Conservation (phyloP, 75 land plant species). For the Cupressus sempervirens region DNA sequence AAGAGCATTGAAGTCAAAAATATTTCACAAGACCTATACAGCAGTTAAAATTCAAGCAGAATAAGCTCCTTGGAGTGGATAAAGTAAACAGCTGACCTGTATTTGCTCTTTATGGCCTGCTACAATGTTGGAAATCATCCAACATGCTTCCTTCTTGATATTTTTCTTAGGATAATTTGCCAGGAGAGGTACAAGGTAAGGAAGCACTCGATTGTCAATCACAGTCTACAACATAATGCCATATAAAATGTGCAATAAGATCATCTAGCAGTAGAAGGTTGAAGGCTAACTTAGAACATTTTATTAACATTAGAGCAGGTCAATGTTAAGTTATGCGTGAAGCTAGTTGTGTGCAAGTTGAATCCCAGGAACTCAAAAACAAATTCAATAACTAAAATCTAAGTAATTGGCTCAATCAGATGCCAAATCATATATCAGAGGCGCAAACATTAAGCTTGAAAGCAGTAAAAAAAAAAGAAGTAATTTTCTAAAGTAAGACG, state of each 20-base stretch:
- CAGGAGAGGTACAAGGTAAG: conserved; percentile 54
- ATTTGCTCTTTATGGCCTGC: conserved; percentile 23
- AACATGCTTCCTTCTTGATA: conserved; percentile 25
- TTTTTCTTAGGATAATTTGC: conserved; percentile 31
- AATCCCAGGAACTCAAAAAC: not conserved
- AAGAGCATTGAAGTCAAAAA: not conserved
- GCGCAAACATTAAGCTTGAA: not conserved
- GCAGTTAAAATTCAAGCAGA: not conserved
- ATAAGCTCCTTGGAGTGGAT: not conserved
- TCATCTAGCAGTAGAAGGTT: not conserved
- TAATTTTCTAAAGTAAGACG: not conserved
- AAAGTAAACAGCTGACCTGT: conserved; percentile 14
- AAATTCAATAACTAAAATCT: not conserved
- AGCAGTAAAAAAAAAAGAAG: not conserved
- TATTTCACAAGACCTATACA: not conserved
- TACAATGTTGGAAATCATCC: conserved; percentile 27
- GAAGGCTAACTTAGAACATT: not conserved
- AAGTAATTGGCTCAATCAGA: not conserved
- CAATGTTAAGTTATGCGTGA: not conserved
- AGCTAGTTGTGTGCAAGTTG: not conserved
- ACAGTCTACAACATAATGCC: conserved; percentile 39
- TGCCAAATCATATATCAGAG: not conserved
- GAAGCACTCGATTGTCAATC: conserved; percentile 61
- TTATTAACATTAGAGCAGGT: not conserved
- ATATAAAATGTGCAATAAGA: not conserved